These are phyloP conservation scores for Rheum nobile DNA, from an alignment of 148 eudicot species.

Conservation along the genomic window DNA sequence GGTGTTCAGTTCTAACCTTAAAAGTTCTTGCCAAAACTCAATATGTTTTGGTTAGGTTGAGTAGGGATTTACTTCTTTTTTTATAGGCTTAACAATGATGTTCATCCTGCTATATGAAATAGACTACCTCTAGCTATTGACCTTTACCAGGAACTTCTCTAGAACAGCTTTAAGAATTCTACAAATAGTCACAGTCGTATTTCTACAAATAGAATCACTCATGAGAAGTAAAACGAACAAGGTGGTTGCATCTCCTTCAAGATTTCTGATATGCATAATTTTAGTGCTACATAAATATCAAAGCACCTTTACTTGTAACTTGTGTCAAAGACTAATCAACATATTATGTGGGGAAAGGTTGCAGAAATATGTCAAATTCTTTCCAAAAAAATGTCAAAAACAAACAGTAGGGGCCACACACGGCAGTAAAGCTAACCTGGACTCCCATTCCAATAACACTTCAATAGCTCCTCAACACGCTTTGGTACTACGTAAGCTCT, in stretches of 20 bases:
- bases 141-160: neutral
- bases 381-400: neutral
- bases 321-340: neutral
- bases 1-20: neutral
- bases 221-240: neutral
- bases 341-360: neutral
- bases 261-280: neutral
- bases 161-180: neutral
- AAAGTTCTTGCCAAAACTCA: too few relatives aligned
- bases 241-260: neutral
- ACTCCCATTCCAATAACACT: slow-evolving; percentile 86
- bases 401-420: neutral
- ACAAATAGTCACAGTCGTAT: neutral
- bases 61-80: neutral
- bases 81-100: neutral
- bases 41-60: neutral
- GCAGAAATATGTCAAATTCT: neutral
- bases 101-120: neutral
- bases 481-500: slow-evolving; percentile 93
- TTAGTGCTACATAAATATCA: neutral
- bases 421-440: slow-evolving; percentile 42
- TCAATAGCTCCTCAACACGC: slow-evolving; percentile 86
- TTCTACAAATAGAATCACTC: neutral
- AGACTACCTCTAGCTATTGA: neutral
- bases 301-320: neutral